phyloP scores from a whole-genome alignment of 371 early-diverging fungal genomes.

The Circinella umbellata region DNA sequence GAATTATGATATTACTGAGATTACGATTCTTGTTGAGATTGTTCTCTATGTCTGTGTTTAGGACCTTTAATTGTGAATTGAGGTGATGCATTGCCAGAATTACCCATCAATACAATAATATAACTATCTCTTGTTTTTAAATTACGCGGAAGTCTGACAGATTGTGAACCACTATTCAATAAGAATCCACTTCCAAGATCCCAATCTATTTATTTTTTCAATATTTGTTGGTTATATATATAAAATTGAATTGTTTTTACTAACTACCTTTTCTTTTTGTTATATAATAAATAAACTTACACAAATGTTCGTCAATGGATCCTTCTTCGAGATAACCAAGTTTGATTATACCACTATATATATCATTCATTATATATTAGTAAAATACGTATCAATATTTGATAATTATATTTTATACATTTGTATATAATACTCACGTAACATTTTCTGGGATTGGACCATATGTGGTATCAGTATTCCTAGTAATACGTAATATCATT shows the following conservation, averaged over 20 bases:
- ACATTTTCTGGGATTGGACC: conserved; percentile 22
- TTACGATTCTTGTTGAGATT: neutral
- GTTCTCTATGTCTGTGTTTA: too few relatives aligned
- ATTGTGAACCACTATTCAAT: conserved; percentile 35
- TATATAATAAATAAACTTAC: conserved; percentile 17
- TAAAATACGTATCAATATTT: neutral
- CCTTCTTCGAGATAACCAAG: conserved; percentile 44
- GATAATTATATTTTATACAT: too few relatives aligned
- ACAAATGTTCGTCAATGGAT: conserved; percentile 37
- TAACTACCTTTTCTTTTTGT: neutral
- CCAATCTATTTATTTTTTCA: conserved; percentile 18
- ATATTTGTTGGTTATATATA: too few relatives aligned
- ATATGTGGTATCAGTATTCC: conserved; percentile 15
- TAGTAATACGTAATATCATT: neutral
- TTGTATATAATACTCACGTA: conserved; percentile 16
- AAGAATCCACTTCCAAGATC: conserved; percentile 36
- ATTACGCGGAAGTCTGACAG: conserved; percentile 36
- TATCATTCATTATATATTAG: neutral
- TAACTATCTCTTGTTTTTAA: conserved; percentile 36
- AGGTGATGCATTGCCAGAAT: conserved; percentile 54
- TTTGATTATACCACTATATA: conserved; percentile 31
- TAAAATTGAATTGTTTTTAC: neutral
- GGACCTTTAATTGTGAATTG: conserved; percentile 33
- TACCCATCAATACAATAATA: conserved; percentile 51
- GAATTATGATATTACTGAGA: neutral